Base-by-base conservation (phyloP, 352 stramenopile species). In the Thraustochytrium sp. region DNA sequence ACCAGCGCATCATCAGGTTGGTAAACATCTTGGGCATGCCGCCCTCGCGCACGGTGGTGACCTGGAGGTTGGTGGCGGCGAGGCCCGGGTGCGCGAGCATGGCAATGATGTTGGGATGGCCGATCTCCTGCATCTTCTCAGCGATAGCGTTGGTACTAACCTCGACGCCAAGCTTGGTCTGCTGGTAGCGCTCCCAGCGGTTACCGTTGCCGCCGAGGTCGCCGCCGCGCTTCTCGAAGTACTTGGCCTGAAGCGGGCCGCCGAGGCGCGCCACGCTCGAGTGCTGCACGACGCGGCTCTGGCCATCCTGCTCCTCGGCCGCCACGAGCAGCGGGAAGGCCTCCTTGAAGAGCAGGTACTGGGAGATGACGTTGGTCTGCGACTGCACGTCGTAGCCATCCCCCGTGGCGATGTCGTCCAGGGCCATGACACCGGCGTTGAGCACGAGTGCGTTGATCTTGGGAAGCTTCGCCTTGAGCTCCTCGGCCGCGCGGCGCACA, bases 351-450 rank as follows among this genome's bases (percentile, higher is more conserved):
- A 92, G 77, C 11, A 92, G 77, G 83, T 91, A 91, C 54, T 90
- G 87, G 59, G 84, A 88, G 3, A 92, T 46, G 75, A 87, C 40
- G 77, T 91, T 91, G 0, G 87, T 90, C 76, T 90, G 88, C 88
- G 90, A 90, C 61, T 91, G 87, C 16, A 86, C 53, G 53, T 91
- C 88, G 65, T 87, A 91, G n/a, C 89, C 89, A 73, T 92, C 89
- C 9, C 38, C 65, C 3, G 87, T 92, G 0, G 82, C 82, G 26
- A 85, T 74, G 48, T 91, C 88, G 34, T 73, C 31, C 4, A 83
- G 48, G 2, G 84, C 86, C 87, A 91, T 90, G 48, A 92, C 87
- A 1, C 89, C 89, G n/a, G 89, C 89, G 42, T 86, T 86, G 48
- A 40, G 23, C 26, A 31, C 44, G 16, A 85, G 64, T 9, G 8